Conservation (phyloP, 1,284 basidiomycete species). For the Tetrapyrgos nigripes region DNA sequence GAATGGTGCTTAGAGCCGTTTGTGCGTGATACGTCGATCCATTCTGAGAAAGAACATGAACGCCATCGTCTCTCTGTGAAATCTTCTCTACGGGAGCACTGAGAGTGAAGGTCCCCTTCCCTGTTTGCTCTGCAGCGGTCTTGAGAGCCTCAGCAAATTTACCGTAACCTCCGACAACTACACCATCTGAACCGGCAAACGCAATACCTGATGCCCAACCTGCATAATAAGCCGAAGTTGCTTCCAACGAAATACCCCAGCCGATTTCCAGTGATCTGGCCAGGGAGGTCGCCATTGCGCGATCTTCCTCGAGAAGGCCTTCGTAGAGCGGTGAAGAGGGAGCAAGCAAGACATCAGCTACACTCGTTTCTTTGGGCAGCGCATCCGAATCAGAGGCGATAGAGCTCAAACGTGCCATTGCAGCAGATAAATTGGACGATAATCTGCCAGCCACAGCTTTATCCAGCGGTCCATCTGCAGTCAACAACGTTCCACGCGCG, state of each 20-base stretch:
- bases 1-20: slow-evolving; percentile 9
- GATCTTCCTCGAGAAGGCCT: slow-evolving; percentile 7
- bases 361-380: background rate
- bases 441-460: background rate
- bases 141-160: slow-evolving; percentile 1
- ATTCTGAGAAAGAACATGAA: slow-evolving; percentile 1
- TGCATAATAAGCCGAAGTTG: slow-evolving; percentile 5
- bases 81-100: slow-evolving; percentile 2
- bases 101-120: slow-evolving; percentile 2
- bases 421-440: background rate
- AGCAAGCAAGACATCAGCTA: slow-evolving; percentile 7
- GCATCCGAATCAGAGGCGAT: slow-evolving; percentile 1
- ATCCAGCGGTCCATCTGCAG: slow-evolving; percentile 4
- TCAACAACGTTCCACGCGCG: slow-evolving; percentile 1
- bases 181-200: slow-evolving; percentile 12
- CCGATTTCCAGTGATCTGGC: slow-evolving; percentile 12
- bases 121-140: slow-evolving; percentile 5
- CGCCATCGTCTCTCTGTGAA: background rate
- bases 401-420: slow-evolving; percentile 4
- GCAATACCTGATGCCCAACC: slow-evolving; percentile 12
- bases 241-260: slow-evolving; percentile 12
- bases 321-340: slow-evolving; percentile 10
- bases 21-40: background rate
- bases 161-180: slow-evolving; percentile 10
- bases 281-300: slow-evolving; percentile 5